These are phyloP conservation scores for Hippophae gyantsensis DNA, from an alignment of 306 rosid genomes.

Conservation along the genomic window DNA sequence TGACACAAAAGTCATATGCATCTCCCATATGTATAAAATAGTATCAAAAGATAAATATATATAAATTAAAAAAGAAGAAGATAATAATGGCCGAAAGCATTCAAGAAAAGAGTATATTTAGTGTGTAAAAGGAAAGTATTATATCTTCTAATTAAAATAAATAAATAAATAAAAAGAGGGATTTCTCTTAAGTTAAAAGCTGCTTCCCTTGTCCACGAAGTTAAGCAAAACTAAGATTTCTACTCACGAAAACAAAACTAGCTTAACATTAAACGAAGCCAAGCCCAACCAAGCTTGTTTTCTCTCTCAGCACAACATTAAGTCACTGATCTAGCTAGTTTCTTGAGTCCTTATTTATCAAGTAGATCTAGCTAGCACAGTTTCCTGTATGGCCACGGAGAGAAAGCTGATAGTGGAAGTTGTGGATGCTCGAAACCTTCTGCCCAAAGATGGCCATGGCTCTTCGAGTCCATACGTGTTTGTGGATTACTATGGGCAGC, in stretches of 20 bases:
- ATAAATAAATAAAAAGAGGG: neutral
- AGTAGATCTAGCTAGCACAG: neutral
- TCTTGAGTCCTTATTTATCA: too few species aligned
- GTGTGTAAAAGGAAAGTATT: conserved; percentile 15
- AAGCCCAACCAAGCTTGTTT: neutral
- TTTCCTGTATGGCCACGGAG: conserved; percentile 23
- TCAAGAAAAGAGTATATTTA: conserved; percentile 37
- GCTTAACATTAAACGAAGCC: too few species aligned
- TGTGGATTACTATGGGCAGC: conserved; percentile 64
- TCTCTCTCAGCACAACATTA: neutral
- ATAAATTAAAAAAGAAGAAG: conserved; percentile 22
- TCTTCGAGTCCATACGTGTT: conserved; percentile 66
- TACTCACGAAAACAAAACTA: conserved; percentile 2
- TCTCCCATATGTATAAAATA: neutral
- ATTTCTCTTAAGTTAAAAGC: conserved; percentile 25
- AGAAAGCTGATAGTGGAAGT: conserved; percentile 66
- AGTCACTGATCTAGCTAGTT: neutral
- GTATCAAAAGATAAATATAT: neutral
- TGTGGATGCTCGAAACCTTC: conserved; percentile 69
- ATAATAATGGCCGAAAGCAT: conserved; percentile 12
- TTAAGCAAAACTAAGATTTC: conserved; percentile 31
- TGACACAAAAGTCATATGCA: conserved; percentile 39
- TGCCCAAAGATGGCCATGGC: conserved; percentile 70
- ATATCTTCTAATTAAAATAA: conserved; percentile 7
- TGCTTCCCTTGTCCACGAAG: conserved; percentile 40